phyloP scores from a whole-genome alignment of 768 basidiomycete genomes.

The Lyophyllum semitale region DNA sequence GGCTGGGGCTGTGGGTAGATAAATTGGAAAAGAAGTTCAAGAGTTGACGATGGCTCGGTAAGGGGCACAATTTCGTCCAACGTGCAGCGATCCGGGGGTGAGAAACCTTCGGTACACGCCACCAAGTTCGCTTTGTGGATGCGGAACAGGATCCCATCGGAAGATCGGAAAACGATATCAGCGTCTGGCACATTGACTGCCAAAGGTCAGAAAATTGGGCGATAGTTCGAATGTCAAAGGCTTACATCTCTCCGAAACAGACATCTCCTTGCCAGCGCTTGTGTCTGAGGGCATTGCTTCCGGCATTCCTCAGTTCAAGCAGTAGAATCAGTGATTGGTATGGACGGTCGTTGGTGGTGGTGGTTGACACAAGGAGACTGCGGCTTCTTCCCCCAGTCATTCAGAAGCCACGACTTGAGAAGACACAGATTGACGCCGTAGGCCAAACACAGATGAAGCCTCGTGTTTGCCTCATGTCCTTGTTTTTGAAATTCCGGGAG shows the following conservation, averaged over 20 bases:
- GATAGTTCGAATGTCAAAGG: background rate
- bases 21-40: background rate
- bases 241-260: background rate
- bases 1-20: slow-evolving; percentile 10
- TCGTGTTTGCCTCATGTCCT: no score
- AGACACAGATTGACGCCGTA: no score
- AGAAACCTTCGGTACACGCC: slow-evolving; percentile 4
- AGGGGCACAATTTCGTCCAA: background rate
- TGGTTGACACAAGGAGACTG: no score
- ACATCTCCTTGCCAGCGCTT: background rate
- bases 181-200: slow-evolving; percentile 27
- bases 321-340: background rate
- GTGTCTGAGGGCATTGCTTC: background rate
- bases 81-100: slow-evolving; percentile 5
- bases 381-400: no score
- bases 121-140: slow-evolving; percentile 24
- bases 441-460: no score
- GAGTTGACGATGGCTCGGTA: background rate
- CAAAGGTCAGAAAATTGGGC: background rate
- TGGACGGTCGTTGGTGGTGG: no score
- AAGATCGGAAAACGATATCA: slow-evolving; percentile 29
- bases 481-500: no score
- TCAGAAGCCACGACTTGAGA: no score
- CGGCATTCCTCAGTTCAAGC: background rate
- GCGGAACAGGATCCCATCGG: slow-evolving; percentile 25